These are phyloP conservation scores for Trichophyton equinum DNA, from an alignment of 2,329 filamentous ascomycete species.

Conservation along the genomic window DNA sequence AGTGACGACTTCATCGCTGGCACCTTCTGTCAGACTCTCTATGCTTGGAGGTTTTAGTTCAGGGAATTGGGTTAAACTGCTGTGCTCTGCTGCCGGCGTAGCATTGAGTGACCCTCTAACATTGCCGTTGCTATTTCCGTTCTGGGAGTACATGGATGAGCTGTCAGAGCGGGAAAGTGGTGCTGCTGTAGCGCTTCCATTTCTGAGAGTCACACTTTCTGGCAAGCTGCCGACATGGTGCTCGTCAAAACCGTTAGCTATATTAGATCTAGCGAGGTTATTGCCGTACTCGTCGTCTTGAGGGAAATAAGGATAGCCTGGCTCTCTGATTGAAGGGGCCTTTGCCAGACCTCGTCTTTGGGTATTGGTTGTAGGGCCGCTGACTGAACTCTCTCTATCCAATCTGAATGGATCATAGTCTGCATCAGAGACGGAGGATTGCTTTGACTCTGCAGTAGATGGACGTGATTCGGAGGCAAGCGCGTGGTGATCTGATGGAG, in stretches of 20 bases:
- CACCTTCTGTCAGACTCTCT: conserved; percentile 28
- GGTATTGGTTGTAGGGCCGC: neutral
- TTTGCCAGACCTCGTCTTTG: conserved; percentile 30
- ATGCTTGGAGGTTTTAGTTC: conserved; percentile 27
- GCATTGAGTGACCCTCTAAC: neutral
- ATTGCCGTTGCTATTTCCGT: neutral
- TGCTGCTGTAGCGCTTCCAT: neutral
- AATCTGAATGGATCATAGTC: conserved; percentile 34
- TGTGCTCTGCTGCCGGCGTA: conserved; percentile 2
- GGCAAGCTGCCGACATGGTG: conserved; percentile 3
- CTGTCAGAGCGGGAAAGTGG: conserved; percentile 4
- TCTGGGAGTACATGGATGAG: conserved; percentile 10
- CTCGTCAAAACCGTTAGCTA: conserved; percentile 2
- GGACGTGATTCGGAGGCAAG: conserved; percentile 23
- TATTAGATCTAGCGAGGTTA: neutral
- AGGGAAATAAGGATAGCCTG: conserved; percentile 20
- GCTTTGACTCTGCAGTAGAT: conserved; percentile 22
- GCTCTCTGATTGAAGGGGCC: conserved; percentile 34
- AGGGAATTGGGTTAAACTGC: conserved; percentile 25
- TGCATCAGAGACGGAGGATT: conserved; percentile 26
- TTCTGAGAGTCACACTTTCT: conserved; percentile 7
- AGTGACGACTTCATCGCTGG: conserved; percentile 25
- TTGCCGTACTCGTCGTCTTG: conserved; percentile 33
- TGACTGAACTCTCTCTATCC: conserved; percentile 24
- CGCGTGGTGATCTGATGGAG: neutral